These are phyloP conservation scores for Aspergillus cavernicola DNA, from an alignment of 495 filamentous ascomycete species.

Conservation along the genomic window DNA sequence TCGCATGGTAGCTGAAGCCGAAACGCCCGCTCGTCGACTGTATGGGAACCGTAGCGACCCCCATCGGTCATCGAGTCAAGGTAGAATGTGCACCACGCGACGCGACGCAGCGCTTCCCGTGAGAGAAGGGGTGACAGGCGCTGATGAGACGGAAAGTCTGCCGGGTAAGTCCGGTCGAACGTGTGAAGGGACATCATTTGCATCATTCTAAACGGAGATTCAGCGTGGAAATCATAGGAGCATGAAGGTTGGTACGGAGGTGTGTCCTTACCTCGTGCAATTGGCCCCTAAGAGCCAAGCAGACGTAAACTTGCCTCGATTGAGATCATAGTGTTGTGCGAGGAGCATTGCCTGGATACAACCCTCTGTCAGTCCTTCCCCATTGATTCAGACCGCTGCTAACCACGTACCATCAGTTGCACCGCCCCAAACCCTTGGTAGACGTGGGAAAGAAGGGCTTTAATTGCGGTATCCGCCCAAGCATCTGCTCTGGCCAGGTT, in stretches of 20 bases:
- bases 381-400: background rate
- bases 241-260: background rate
- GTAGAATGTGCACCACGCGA: background rate
- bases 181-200: slow-evolving; percentile 1
- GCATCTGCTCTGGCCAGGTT: background rate
- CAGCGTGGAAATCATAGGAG: background rate
- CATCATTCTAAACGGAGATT: background rate
- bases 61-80: background rate
- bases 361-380: background rate
- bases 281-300: background rate
- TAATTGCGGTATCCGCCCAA: background rate
- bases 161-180: background rate
- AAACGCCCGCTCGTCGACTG: background rate
- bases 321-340: background rate
- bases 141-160: background rate
- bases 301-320: background rate
- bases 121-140: background rate
- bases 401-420: background rate
- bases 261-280: background rate
- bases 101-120: background rate
- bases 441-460: background rate
- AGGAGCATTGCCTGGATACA: background rate
- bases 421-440: background rate
- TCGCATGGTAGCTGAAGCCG: background rate
- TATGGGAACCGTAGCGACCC: background rate